Base-by-base conservation (phyloP, 2,329 filamentous ascomycete species). In the Claviceps sp. region DNA sequence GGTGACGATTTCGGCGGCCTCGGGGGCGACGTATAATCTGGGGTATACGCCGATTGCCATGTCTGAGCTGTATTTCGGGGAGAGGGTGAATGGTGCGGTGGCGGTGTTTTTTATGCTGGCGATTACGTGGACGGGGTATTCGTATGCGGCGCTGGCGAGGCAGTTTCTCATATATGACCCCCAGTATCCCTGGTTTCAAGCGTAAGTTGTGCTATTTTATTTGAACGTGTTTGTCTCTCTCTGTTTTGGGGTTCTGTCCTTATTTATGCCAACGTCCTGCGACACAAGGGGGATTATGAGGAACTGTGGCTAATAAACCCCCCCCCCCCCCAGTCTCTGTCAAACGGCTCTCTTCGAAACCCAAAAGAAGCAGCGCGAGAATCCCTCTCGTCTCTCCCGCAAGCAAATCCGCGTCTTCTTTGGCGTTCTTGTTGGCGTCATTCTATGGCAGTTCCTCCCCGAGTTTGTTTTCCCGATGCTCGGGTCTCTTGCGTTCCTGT, bases 401-500 rank as follows among this genome's bases (percentile, higher is more conserved):
- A 74, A 72, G 49, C 78, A 80, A 59, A 79, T 77, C 63, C 70
- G 67, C 41, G 68, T 81, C 1, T 82, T 82, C 62, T 81, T 80
- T 62, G 61, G 68, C 9, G 69, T 72, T 0, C 65, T 82, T 0
- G 53, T 73, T 0, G 77, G 68, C 4, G 69, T 81, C 50, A 77
- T 73, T 0, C 56, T 79, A 0, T 83, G 79, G 79, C 78, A 83
- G 53, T 82, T 82, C 54, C 63, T 82, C 0, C 79, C 79, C 0
- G 78, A 82, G 59, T 82, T 72, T 50, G 70, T 75, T 1, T 82
- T 82, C 52, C 78, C 78, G 0, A 76, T 82, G 60, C 67, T 79
- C 1, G 76, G 73, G 7, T 81, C 79, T 0, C 67, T 82, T 7
- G 77, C 79, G 2, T 80, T 82, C 49, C 68, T 82, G 5, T 83